phyloP scores from a whole-genome alignment of 1,284 basidiomycete species.

The Sanghuangporus sanghuang region DNA sequence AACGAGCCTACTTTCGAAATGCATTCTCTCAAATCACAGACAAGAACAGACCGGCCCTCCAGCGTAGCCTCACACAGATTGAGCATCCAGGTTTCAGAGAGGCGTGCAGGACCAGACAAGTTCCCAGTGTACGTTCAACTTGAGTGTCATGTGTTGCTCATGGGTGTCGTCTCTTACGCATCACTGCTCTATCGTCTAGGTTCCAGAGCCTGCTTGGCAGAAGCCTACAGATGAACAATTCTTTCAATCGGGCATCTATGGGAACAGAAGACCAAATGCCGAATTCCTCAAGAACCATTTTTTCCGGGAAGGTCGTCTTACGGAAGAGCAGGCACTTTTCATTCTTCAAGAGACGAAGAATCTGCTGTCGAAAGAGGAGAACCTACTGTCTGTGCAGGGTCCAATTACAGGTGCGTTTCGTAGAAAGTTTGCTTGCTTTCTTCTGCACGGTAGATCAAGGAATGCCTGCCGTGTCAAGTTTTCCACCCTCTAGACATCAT shows the following conservation, averaged over 20 bases:
- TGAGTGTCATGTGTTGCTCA: background rate
- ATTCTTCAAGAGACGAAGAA: slow-evolving; percentile 80
- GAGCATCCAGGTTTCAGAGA: slow-evolving; percentile 8
- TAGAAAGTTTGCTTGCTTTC: slow-evolving; percentile 10
- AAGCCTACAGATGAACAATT: slow-evolving; percentile 76
- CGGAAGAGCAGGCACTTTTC: slow-evolving; percentile 83
- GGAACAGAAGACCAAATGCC: slow-evolving; percentile 66
- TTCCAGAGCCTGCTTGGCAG: slow-evolving; percentile 64
- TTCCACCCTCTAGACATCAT: no score
- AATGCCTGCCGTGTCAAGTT: no score
- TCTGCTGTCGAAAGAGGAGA: slow-evolving; percentile 76
- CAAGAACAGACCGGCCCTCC: slow-evolving; percentile 12
- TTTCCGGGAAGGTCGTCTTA: slow-evolving; percentile 83
- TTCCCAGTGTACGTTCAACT: slow-evolving; percentile 16
- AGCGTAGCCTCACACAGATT: slow-evolving; percentile 8
- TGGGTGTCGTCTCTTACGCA: background rate
- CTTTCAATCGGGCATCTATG: slow-evolving; percentile 38
- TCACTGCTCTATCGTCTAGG: slow-evolving; percentile 34
- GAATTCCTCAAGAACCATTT: slow-evolving; percentile 92
- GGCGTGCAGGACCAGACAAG: slow-evolving; percentile 14
- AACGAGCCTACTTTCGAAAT: slow-evolving; percentile 13
- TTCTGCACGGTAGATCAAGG: background rate
- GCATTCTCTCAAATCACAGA: slow-evolving; percentile 13
- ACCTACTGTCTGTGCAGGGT: slow-evolving; percentile 83
- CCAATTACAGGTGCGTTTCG: slow-evolving; percentile 83